Conservation (phyloP, 2,329 filamentous ascomycete species). For the Monilinia aucupariae region DNA sequence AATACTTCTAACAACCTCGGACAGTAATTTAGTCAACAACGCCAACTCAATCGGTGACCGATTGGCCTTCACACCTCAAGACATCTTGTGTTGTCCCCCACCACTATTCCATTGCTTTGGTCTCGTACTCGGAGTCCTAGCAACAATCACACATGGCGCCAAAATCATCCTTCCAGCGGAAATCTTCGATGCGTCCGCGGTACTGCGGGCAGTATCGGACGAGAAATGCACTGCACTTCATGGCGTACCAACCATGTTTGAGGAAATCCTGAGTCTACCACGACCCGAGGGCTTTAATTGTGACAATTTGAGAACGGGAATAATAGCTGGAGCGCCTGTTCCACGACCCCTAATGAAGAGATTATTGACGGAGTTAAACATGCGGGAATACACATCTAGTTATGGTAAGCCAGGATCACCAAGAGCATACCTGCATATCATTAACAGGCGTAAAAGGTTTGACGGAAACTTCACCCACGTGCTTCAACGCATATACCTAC, state of each 20-base stretch:
- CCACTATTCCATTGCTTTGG: slow-evolving; percentile 85
- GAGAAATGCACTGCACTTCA: slow-evolving; percentile 70
- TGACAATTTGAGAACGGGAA: slow-evolving; percentile 63
- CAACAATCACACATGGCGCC: slow-evolving; percentile 42
- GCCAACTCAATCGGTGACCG: slow-evolving; percentile 25
- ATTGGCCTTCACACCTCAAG: slow-evolving; percentile 54
- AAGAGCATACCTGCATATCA: background rate
- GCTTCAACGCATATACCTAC: slow-evolving; percentile 73
- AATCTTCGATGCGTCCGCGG: slow-evolving; percentile 63
- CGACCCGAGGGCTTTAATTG: slow-evolving; percentile 28
- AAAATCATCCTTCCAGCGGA: slow-evolving; percentile 73
- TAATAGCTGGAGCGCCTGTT: slow-evolving; percentile 73
- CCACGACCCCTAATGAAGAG: slow-evolving; percentile 69
- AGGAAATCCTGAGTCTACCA: slow-evolving; percentile 18
- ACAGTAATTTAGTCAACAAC: slow-evolving; percentile 31
- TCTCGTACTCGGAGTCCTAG: slow-evolving; percentile 56
- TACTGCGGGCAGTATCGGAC: slow-evolving; percentile 59
- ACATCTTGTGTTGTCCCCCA: slow-evolving; percentile 67
- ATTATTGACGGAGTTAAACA: slow-evolving; percentile 64
- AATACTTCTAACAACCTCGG: background rate
- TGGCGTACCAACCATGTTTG: slow-evolving; percentile 71
- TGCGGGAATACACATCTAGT: slow-evolving; percentile 54
- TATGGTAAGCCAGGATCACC: slow-evolving; percentile 32
- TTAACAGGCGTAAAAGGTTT: slow-evolving; percentile 37
- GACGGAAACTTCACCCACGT: slow-evolving; percentile 73